phyloP scores from a whole-genome alignment of 495 filamentous ascomycete genomes.

The Xylaria cubensis region DNA sequence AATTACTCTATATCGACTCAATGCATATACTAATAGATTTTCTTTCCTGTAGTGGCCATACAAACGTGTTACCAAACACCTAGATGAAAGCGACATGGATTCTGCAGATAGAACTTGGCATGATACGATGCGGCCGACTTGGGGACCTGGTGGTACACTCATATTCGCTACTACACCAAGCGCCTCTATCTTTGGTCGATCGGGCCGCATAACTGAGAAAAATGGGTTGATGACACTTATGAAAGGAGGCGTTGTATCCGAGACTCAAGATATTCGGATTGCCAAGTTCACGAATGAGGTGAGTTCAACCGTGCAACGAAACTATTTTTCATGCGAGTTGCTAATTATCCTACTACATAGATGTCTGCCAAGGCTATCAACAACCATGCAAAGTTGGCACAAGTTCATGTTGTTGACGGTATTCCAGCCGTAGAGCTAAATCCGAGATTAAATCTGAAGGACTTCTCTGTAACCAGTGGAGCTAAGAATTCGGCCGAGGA shows the following conservation, averaged over 20 bases:
- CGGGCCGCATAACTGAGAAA: slow-evolving; percentile 34
- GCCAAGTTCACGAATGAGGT: slow-evolving; percentile 60
- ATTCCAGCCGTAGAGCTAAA: slow-evolving; percentile 56
- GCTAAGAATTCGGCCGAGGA: slow-evolving; percentile 38
- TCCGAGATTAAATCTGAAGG: slow-evolving; percentile 35
- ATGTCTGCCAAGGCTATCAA: slow-evolving; percentile 40
- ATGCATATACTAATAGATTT: slow-evolving; percentile 42
- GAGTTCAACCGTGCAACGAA: slow-evolving; percentile 27
- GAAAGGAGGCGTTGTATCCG: slow-evolving; percentile 43
- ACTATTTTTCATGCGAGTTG: slow-evolving; percentile 15
- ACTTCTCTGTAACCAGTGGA: slow-evolving; percentile 34
- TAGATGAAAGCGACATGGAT: slow-evolving; percentile 64
- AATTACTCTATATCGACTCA: slow-evolving; percentile 40
- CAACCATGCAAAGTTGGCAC: slow-evolving; percentile 34
- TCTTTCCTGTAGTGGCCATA: slow-evolving; percentile 80
- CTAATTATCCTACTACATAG: slow-evolving; percentile 25
- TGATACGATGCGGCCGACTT: slow-evolving; percentile 74
- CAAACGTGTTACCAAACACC: slow-evolving; percentile 73
- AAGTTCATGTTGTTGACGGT: slow-evolving; percentile 37
- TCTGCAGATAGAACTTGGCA: slow-evolving; percentile 65
- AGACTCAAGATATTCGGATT: slow-evolving; percentile 58
- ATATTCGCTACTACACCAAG: slow-evolving; percentile 61
- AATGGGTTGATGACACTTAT: slow-evolving; percentile 41
- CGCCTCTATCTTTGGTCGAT: slow-evolving; percentile 43
- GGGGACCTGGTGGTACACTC: slow-evolving; percentile 76